A percentile compares a stretch with the other conserved stretches of the same genome.
Conservation (phyloP, 2,329 filamentous ascomycete genomes). For the Colletotrichum sp. region DNA sequence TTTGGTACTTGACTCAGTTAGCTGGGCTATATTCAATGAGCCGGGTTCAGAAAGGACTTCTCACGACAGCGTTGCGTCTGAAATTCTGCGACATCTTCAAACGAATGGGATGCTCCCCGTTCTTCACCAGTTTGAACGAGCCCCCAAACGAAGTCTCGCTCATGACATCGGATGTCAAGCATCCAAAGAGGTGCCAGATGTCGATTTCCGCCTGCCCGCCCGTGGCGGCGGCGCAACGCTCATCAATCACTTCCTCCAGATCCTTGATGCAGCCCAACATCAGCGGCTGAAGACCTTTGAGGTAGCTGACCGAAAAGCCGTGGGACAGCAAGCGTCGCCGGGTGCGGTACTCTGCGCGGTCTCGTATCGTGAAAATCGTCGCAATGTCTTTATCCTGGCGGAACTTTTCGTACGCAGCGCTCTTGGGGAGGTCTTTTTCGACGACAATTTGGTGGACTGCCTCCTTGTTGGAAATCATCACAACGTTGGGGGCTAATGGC, state of each 20-base stretch:
- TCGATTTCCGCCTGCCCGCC: not conserved
- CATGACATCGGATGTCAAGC: not conserved
- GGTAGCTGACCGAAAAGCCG: not conserved
- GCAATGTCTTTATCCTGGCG: not conserved
- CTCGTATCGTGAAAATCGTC: slow-evolving; percentile 1
- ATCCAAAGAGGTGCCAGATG: not conserved
- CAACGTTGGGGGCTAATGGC: not conserved
- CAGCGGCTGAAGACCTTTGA: not conserved
- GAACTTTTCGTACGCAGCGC: slow-evolving; percentile 1
- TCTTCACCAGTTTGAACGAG: not conserved
- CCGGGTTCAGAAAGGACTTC: not conserved
- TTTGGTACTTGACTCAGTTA: not conserved
- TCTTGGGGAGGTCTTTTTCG: not conserved
- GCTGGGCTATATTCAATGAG: not conserved
- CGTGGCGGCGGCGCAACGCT: not conserved
- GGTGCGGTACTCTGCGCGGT: not conserved
- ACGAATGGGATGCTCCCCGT: not conserved
- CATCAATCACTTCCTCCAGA: not conserved
- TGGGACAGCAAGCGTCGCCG: not conserved
- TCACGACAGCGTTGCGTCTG: not conserved
- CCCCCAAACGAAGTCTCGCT: not conserved
- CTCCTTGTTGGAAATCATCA: not conserved
- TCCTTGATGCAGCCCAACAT: not conserved
- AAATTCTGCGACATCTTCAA: not conserved
- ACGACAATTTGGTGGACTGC: not conserved